A percentile compares a stretch with the other conserved stretches of the same genome.
Conservation (phyloP, 306 rosid genomes). For the Trifolium pratense region DNA sequence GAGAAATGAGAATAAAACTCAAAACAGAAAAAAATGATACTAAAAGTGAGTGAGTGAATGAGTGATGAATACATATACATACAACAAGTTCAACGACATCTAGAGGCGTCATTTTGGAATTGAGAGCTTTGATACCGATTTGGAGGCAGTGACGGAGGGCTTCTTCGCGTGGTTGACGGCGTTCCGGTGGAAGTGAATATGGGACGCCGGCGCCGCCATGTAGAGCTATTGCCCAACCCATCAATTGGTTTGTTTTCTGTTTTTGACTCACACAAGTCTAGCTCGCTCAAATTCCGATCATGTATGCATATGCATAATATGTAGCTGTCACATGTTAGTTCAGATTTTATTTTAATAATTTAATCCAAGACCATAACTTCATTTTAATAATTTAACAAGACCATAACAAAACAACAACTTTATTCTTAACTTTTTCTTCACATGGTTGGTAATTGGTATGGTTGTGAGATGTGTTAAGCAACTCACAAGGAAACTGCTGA, state of each 20-base stretch:
- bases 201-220: constrained; percentile 99
- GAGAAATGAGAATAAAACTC: neutral
- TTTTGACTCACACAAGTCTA: neutral
- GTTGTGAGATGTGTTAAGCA: constrained; percentile 2
- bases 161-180: constrained; percentile 76
- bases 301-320: neutral
- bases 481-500: too few species aligned
- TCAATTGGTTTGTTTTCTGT: neutral
- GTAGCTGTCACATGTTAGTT: neutral
- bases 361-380: neutral
- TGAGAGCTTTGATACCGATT: constrained; percentile 78
- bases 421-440: too few species aligned
- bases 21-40: neutral
- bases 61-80: constrained; percentile 6
- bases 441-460: too few species aligned
- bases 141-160: constrained; percentile 76
- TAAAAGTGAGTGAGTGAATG: neutral
- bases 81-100: constrained; percentile 64
- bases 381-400: too few species aligned
- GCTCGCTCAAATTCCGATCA: neutral
- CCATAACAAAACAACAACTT: too few species aligned
- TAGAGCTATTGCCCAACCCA: constrained; percentile 96
- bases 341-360: neutral
- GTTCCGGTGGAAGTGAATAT: constrained; percentile 57
- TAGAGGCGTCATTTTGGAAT: constrained; percentile 55